These are phyloP conservation scores for Mrakia hoshinonis DNA, from an alignment of 768 basidiomycete species.

Conservation along the genomic window DNA sequence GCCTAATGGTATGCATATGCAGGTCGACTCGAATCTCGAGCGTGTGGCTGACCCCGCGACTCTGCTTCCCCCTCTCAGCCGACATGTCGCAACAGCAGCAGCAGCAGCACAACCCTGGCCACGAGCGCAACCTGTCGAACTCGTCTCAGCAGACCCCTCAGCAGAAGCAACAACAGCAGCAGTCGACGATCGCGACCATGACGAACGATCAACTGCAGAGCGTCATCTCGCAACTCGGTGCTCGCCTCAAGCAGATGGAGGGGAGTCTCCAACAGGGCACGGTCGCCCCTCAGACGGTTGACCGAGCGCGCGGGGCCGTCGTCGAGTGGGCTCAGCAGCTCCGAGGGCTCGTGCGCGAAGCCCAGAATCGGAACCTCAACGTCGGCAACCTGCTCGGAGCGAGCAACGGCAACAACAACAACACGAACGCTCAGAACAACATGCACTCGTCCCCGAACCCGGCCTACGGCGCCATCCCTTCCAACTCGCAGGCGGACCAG, in stretches of 20 bases:
- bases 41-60: neutral
- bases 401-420: neutral
- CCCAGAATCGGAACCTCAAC: constrained; percentile 10
- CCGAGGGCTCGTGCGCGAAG: constrained; percentile 11
- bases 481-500: neutral
- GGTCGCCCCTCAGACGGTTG: constrained; percentile 6
- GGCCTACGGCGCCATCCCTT: neutral
- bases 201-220: neutral
- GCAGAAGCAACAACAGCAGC: neutral
- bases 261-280: neutral
- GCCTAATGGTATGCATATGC: neutral
- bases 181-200: neutral
- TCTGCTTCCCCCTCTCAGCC: neutral
- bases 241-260: neutral
- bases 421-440: neutral
- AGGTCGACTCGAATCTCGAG: too few relatives aligned
- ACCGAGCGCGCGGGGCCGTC: constrained; percentile 10
- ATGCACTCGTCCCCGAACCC: constrained; percentile 17
- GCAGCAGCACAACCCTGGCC: neutral
- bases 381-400: neutral
- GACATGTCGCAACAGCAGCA: constrained; percentile 4
- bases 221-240: neutral
- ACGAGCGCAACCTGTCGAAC: neutral
- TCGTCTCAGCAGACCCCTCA: neutral
- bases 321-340: constrained; percentile 21